Percentiles rank a stretch among this genome's conserved stretches.
Evolutionary conservation across 306 rosid genomes (phyloP).

Genomic region (Ziziphus jujuba): DNA sequence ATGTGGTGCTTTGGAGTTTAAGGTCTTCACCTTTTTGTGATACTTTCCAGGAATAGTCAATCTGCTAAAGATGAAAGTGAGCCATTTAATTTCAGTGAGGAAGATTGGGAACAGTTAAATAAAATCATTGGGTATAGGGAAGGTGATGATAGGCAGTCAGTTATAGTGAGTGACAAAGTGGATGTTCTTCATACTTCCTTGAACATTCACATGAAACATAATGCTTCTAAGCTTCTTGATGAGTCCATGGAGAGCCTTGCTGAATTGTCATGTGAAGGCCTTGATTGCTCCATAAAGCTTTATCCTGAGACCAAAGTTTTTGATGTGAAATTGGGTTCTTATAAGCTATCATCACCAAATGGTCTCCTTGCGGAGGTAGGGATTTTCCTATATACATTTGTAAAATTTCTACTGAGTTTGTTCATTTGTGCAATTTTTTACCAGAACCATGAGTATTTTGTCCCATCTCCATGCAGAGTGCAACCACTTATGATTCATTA

Average conservation of each 20-base stretch:
- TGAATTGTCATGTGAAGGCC: constrained; percentile 88
- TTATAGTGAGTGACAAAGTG: constrained; percentile 40
- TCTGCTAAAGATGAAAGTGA: constrained; percentile 68
- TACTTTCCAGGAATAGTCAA: constrained; percentile 56
- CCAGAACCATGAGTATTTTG: constrained; percentile 23
- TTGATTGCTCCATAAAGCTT: constrained; percentile 74
- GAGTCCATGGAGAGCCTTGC: constrained; percentile 71
- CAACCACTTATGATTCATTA: constrained; percentile 68
- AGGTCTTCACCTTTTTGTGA: constrained; percentile 11
- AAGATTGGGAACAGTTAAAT: constrained; percentile 88
- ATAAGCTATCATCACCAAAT: constrained; percentile 78
- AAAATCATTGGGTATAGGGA: constrained; percentile 94
- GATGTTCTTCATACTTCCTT: constrained; percentile 79
- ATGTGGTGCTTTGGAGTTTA: not conserved
- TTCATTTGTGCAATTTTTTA: constrained; percentile 12
- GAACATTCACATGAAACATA: constrained; percentile 78
- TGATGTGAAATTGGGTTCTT: constrained; percentile 81
- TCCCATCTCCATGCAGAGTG: constrained; percentile 69
- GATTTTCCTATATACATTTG: constrained; percentile 19
- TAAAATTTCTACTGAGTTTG: not conserved
- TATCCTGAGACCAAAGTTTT: constrained; percentile 88
- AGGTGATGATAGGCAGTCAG: constrained; percentile 56
- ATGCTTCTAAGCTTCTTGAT: constrained; percentile 90
- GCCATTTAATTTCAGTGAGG: constrained; percentile 69
- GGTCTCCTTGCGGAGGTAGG: constrained; percentile 93